Evolutionary conservation across 116 monocot species (phyloP).

Genomic region (Iris pallida): DNA sequence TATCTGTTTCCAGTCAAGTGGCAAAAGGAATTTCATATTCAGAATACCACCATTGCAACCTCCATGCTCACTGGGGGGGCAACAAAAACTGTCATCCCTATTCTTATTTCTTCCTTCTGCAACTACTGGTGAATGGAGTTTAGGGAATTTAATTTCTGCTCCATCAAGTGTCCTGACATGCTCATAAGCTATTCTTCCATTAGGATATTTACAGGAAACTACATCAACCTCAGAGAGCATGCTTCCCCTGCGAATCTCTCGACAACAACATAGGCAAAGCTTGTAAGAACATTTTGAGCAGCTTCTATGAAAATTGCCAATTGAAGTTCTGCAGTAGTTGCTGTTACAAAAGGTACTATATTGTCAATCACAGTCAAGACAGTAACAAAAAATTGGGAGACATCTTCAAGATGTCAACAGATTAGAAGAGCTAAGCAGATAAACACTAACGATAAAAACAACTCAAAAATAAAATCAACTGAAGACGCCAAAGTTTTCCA

Average conservation of each 20-base stretch:
- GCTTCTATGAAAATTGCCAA: slow-evolving; percentile 51
- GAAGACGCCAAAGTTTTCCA: background rate
- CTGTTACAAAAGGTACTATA: slow-evolving; percentile 27
- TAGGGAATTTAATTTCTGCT: slow-evolving; percentile 4
- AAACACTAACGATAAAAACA: background rate
- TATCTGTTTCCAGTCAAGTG: slow-evolving; percentile 5
- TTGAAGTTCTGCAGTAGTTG: slow-evolving; percentile 43
- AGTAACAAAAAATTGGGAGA: background rate
- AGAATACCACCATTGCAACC: slow-evolving; percentile 39
- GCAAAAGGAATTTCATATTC: slow-evolving; percentile 27
- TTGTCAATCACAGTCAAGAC: background rate
- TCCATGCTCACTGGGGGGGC: slow-evolving; percentile 34
- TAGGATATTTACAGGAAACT: slow-evolving; percentile 1
- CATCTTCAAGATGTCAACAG: background rate
- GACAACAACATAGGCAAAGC: slow-evolving; percentile 60
- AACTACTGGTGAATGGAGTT: background rate
- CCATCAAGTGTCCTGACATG: slow-evolving; percentile 8
- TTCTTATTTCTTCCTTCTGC: slow-evolving; percentile 13
- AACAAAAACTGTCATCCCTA: slow-evolving; percentile 27
- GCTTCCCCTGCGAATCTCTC: slow-evolving; percentile 25
- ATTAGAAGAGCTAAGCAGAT: background rate
- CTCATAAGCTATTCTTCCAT: slow-evolving; percentile 4
- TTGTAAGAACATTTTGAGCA: slow-evolving; percentile 64
- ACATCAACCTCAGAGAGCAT: background rate
- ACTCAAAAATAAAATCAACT: background rate